phyloP scores from a whole-genome alignment of 169 alveolate species.

The Ichthyophthirius multifiliis region DNA sequence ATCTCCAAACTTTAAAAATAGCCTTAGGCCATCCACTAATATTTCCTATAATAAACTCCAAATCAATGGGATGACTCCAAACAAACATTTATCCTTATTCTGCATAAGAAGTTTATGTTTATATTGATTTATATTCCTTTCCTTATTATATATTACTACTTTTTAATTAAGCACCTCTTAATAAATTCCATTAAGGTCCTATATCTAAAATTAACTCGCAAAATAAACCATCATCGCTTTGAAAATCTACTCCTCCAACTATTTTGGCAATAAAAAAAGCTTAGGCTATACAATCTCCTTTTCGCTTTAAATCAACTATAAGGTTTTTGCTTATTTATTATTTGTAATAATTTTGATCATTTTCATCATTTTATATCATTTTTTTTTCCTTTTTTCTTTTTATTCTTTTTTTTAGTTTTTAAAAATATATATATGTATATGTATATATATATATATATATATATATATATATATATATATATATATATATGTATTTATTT shows the following conservation, averaged over 20 bases:
- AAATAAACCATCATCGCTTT: slow-evolving; percentile 44
- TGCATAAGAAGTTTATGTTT: slow-evolving; percentile 45
- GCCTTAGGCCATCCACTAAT: slow-evolving; percentile 44
- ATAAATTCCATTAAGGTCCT: slow-evolving; percentile 45
- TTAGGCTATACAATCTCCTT: slow-evolving; percentile 48
- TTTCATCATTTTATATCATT: too few relatives aligned
- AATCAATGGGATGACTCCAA: slow-evolving; percentile 52
- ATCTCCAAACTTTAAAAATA: slow-evolving; percentile 48
- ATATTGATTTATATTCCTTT: slow-evolving; percentile 14
- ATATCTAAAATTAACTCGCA: slow-evolving; percentile 49
- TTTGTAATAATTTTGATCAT: too few relatives aligned
- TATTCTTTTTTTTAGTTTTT: too few relatives aligned
- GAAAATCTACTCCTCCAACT: slow-evolving; percentile 41
- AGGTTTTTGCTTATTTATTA: too few relatives aligned
- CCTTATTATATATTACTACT: background rate
- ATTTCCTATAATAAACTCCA: slow-evolving; percentile 36
- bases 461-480: too few relatives aligned
- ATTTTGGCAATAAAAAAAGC: slow-evolving; percentile 50
- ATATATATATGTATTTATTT: too few relatives aligned
- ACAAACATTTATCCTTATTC: slow-evolving; percentile 28
- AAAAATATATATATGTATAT: too few relatives aligned
- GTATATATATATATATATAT: too few relatives aligned
- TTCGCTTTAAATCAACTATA: slow-evolving; percentile 44
- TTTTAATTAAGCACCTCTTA: slow-evolving; percentile 30
- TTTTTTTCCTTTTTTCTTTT: too few relatives aligned